Evolutionary conservation across 2,329 filamentous ascomycete species (phyloP), one percentile per base, ranked within the genome.

Genomic region (Phialemonium atrogriseum): DNA sequence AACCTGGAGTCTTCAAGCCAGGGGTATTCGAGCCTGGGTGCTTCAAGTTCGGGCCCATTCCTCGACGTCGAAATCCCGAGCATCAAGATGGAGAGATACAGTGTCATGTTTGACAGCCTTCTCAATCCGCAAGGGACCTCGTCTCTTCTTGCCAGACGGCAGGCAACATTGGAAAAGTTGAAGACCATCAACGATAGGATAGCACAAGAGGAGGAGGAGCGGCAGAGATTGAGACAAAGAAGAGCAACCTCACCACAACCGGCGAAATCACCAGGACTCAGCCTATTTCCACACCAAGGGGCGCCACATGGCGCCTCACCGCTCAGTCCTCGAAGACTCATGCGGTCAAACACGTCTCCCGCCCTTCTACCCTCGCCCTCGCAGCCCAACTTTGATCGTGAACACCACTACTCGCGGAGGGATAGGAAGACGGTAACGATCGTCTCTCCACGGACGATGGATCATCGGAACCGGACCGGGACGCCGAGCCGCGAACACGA

Each of bases 61-160:
- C 61, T 95, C 13, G 69, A 87, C 45, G 70, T 95, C 11, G 76
- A 88, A 32, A 91, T 95, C 35, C 88, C 89, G 1, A 72, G 73
- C 30, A 70, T 84, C 34, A 76, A 81, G 40, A 68, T 96, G 68
- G 89, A 95, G 52, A 69, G 89, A 29, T 96, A 94, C 46, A 94
- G 87, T 45, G 73, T 95, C 42, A 95, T 95, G 88, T 95, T 96
- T 50, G 77, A 80, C 34, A 73, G 73, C 22, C 66, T 95, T 6
- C 61, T 94, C 16, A 70, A 74, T 38, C 54, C 55, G 7, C 53
- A 55, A 20, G 37, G 36, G 5, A 43, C 44, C 5, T 52, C 59
- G 3, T 57, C 62, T 1, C 57, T 79, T 7, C 56, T 78, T 16
- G 66, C 65, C 15, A 66, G 73, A 35, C 64, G 75, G 24, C 74